Conservation (phyloP, 2,329 filamentous ascomycete species). For the Diplodia sapinea region DNA sequence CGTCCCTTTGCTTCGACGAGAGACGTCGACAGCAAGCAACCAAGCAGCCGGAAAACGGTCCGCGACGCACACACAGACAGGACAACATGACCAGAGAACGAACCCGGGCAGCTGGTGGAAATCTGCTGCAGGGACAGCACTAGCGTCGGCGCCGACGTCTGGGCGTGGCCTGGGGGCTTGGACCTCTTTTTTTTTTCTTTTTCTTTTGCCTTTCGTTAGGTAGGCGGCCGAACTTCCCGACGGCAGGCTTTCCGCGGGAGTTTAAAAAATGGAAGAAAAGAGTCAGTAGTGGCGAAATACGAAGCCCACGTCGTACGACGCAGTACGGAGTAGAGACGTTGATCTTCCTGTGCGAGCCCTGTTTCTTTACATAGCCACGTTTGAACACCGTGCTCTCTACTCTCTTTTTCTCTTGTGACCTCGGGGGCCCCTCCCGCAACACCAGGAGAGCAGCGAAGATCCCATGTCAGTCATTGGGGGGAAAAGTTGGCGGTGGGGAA, state of each 20-base stretch:
- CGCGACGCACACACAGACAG: neutral
- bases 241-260: too few relatives aligned
- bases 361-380: neutral
- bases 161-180: neutral
- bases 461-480: conserved; percentile 4
- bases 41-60: neutral
- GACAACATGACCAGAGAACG: too few relatives aligned
- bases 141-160: neutral
- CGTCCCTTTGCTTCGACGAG: neutral
- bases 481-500: conserved; percentile 10
- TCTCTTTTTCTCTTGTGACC: neutral
- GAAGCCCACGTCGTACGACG: too few relatives aligned
- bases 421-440: neutral
- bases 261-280: too few relatives aligned
- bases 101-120: neutral
- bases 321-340: too few relatives aligned
- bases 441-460: neutral
- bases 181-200: neutral
- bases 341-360: neutral
- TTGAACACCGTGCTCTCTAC: too few relatives aligned
- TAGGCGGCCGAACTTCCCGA: neutral
- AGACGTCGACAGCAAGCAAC: too few relatives aligned
- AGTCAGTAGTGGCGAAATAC: neutral
- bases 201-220: neutral
- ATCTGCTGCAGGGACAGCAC: neutral